A percentile compares a stretch with the other conserved stretches of the same genome.
These are phyloP conservation scores for Tillandsia leiboldiana DNA, from an alignment of 176 grass and related monocot genomes.

Conservation along the genomic window DNA sequence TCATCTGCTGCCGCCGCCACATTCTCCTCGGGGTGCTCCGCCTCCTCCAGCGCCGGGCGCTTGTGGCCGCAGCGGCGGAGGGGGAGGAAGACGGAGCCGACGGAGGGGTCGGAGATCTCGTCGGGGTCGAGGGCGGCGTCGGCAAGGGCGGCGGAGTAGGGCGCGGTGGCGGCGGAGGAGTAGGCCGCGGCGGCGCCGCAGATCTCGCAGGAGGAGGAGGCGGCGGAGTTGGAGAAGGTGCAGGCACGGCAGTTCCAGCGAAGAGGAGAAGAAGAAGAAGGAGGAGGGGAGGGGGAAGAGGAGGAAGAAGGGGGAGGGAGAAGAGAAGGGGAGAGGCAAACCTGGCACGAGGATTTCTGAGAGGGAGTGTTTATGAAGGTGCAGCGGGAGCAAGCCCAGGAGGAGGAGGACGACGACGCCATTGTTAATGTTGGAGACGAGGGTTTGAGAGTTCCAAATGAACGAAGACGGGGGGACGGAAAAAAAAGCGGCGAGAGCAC, in stretches of 20 bases:
- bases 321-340: conserved; percentile 21
- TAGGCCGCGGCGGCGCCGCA: conserved; percentile 6
- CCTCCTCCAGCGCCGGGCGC: conserved; percentile 14
- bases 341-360: conserved; percentile 24
- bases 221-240: conserved; percentile 35
- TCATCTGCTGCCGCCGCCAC: not conserved
- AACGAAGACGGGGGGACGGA: no score
- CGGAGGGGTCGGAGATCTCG: conserved; percentile 27
- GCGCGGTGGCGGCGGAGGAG: not conserved
- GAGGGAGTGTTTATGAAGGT: conserved; percentile 25
- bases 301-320: not conserved
- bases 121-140: conserved; percentile 39
- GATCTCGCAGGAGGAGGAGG: conserved; percentile 29
- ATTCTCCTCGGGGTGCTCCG: not conserved
- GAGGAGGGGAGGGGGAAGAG: not conserved
- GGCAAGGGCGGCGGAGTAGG: not conserved
- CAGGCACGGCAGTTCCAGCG: conserved; percentile 31
- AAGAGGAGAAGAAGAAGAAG: not conserved
- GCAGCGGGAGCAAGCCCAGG: conserved; percentile 42
- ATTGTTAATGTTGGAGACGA: no score
- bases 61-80: conserved; percentile 23
- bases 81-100: conserved; percentile 51
- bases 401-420: not conserved
- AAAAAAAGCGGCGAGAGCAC: no score
- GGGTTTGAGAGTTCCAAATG: no score